These are phyloP conservation scores for Diaporthe sp. DNA, from an alignment of 2,329 filamentous ascomycete species.

Conservation along the genomic window DNA sequence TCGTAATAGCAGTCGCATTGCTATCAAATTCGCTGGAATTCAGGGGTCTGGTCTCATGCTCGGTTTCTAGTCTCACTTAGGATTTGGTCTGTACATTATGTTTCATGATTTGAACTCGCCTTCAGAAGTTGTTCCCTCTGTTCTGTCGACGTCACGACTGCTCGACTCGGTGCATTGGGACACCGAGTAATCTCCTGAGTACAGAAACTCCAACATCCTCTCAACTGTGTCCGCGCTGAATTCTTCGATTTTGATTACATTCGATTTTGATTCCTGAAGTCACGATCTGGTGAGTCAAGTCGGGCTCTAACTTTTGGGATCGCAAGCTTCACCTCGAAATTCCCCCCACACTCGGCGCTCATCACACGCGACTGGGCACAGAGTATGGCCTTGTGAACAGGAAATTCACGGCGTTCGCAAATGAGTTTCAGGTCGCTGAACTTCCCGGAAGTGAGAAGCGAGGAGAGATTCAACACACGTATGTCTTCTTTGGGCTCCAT, in stretches of 20 bases:
- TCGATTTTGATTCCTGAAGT: neutral
- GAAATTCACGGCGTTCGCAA: neutral
- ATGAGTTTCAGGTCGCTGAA: neutral
- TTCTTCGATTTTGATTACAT: neutral
- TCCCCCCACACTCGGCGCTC: neutral
- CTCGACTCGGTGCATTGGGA: neutral
- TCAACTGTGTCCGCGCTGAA: neutral
- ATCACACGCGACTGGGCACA: neutral
- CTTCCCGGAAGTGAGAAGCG: neutral
- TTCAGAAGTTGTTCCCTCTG: neutral
- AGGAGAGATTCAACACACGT: neutral
- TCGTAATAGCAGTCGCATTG: neutral
- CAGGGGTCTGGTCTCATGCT: neutral
- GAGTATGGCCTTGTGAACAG: neutral
- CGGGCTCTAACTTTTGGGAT: too few species aligned
- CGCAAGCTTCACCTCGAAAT: neutral
- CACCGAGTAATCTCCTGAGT: neutral
- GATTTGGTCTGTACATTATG: neutral
- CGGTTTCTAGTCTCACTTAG: neutral
- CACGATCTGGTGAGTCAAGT: too few species aligned
- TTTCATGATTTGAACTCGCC: neutral
- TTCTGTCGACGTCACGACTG: fast-evolving
- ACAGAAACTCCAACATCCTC: neutral
- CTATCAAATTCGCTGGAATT: neutral
- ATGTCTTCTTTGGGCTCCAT: neutral